Conservation (phyloP, 768 basidiomycete species). For the Lentinula sp. region DNA sequence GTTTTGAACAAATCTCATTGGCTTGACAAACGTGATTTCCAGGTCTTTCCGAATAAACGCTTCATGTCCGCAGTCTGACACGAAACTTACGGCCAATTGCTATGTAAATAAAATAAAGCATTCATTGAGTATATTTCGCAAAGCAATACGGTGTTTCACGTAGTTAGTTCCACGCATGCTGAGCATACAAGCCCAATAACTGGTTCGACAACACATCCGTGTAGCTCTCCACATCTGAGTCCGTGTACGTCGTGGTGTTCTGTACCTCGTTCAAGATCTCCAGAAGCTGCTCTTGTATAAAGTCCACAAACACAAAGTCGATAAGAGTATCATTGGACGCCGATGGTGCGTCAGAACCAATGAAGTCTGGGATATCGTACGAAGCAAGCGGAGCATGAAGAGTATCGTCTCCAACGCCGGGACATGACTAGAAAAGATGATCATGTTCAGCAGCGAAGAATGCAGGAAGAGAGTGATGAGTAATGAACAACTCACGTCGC, state of each 20-base stretch:
- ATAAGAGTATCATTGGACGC: conserved; percentile 35
- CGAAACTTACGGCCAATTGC: no score
- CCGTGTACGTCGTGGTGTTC: conserved; percentile 36
- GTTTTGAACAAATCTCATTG: no score
- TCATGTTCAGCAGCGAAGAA: background rate
- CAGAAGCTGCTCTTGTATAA: conserved; percentile 50
- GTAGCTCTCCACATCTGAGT: conserved; percentile 49
- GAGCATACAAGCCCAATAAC: conserved; percentile 55
- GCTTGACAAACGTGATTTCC: no score
- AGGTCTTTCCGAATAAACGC: no score
- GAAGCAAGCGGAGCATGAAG: conserved; percentile 56
- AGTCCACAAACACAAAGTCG: conserved; percentile 75
- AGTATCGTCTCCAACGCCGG: conserved; percentile 71
- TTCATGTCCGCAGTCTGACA: no score
- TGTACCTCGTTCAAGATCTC: conserved; percentile 44
- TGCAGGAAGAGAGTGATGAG: background rate
- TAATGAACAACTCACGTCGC: conserved; percentile 39
- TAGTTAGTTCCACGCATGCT: conserved; percentile 34
- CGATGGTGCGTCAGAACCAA: conserved; percentile 46
- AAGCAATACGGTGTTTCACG: background rate
- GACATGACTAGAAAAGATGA: conserved; percentile 43
- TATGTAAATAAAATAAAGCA: background rate
- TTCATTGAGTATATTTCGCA: background rate
- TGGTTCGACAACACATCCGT: conserved; percentile 42
- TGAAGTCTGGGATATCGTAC: conserved; percentile 48